phyloP scores from a whole-genome alignment of 1,139 yeast genomes.

The Diutina neorugosa region DNA sequence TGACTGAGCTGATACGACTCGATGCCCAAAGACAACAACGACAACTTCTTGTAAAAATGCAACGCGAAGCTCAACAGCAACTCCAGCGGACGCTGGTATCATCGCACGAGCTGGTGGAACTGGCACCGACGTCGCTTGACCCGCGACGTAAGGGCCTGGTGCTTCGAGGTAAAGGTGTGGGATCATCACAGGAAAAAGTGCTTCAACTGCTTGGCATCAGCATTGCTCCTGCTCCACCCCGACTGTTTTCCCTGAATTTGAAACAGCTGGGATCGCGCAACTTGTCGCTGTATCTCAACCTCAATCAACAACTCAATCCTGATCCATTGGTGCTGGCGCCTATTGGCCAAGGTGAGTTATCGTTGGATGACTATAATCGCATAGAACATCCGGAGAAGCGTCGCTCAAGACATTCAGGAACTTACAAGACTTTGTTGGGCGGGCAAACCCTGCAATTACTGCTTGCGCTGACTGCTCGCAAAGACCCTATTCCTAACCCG shows the following conservation, averaged over 20 bases:
- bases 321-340: background rate
- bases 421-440: background rate
- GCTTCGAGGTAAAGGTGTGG: background rate
- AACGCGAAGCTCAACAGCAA: background rate
- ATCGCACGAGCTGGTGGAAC: background rate
- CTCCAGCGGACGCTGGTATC: background rate
- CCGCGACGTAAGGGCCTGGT: background rate
- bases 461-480: background rate
- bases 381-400: background rate
- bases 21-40: background rate
- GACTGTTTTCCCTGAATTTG: background rate
- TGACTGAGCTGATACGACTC: background rate
- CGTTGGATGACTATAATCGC: background rate
- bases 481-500: constrained; percentile 26
- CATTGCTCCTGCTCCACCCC: background rate
- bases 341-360: background rate
- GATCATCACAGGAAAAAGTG: background rate
- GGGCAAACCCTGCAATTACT: background rate
- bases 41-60: background rate
- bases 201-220: constrained; percentile 1
- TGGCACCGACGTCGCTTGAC: background rate
- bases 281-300: constrained; percentile 1
- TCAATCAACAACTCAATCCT: background rate
- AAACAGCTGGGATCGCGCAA: constrained; percentile 2
- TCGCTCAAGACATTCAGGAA: background rate